These are phyloP conservation scores for Exophiala calicioides DNA, from an alignment of 2,329 filamentous ascomycete genomes.

Conservation along the genomic window DNA sequence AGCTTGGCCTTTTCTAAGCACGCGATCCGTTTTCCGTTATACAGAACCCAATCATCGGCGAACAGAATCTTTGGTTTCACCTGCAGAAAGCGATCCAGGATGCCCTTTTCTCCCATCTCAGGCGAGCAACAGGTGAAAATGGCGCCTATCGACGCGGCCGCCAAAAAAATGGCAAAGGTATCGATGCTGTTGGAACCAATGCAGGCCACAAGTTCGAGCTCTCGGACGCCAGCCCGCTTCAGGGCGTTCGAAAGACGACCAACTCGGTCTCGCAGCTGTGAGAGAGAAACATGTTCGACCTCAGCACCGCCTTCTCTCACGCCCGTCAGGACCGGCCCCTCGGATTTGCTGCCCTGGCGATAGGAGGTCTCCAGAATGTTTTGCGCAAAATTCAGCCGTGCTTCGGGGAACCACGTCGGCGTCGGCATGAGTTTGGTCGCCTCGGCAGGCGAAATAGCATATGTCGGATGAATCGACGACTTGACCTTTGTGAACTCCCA, in stretches of 20 bases:
- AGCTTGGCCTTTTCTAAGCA: slow-evolving; percentile 1
- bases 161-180: slow-evolving; percentile 70
- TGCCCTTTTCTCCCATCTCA: slow-evolving; percentile 77
- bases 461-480: slow-evolving; percentile 42
- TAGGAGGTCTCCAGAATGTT: slow-evolving; percentile 62
- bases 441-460: slow-evolving; percentile 32
- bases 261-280: slow-evolving; percentile 60
- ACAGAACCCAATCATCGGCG: slow-evolving; percentile 75
- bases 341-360: slow-evolving; percentile 64
- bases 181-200: slow-evolving; percentile 74
- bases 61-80: slow-evolving; percentile 77
- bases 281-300: slow-evolving; percentile 62
- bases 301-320: slow-evolving; percentile 43
- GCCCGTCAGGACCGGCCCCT: slow-evolving; percentile 68
- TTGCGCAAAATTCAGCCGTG: slow-evolving; percentile 74
- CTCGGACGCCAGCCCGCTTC: slow-evolving; percentile 62
- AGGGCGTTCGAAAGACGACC: slow-evolving; percentile 65
- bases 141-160: slow-evolving; percentile 67
- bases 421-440: slow-evolving; percentile 39
- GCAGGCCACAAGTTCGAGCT: slow-evolving; percentile 72
- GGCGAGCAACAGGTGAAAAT: slow-evolving; percentile 75
- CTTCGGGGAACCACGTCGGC: slow-evolving; percentile 75
- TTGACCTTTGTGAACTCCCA: slow-evolving; percentile 12
- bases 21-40: slow-evolving; percentile 69
- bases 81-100: slow-evolving; percentile 72